Percentiles rank a stretch among this genome's conserved stretches.
phyloP scores from a whole-genome alignment of 306 rosid genomes.

The Cicer judaicum region DNA sequence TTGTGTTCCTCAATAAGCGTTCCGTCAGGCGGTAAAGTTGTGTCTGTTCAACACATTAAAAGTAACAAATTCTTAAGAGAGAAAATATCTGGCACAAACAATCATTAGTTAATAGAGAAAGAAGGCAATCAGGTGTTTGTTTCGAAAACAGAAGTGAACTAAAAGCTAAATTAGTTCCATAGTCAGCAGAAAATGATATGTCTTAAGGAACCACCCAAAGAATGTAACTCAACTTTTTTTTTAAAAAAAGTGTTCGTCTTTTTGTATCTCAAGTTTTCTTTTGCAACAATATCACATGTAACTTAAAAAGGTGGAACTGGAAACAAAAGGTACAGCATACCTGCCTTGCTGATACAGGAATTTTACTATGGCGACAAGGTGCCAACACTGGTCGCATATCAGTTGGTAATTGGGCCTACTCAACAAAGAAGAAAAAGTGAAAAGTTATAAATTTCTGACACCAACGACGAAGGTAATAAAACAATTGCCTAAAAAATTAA shows the following conservation, averaged over 20 bases:
- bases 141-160: slow-evolving; percentile 20
- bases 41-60: slow-evolving; percentile 56
- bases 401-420: slow-evolving; percentile 85
- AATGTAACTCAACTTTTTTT: slow-evolving; percentile 29
- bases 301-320: slow-evolving; percentile 32
- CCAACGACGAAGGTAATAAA: slow-evolving; percentile 38
- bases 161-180: slow-evolving; percentile 34
- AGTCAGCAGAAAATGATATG: slow-evolving; percentile 20
- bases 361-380: slow-evolving; percentile 73
- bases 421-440: slow-evolving; percentile 52
- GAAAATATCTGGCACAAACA: slow-evolving; percentile 28
- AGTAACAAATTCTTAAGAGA: slow-evolving; percentile 16
- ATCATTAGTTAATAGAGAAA: slow-evolving; percentile 24
- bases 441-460: slow-evolving; percentile 40
- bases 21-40: slow-evolving; percentile 90
- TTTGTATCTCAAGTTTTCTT: slow-evolving; percentile 30
- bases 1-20: slow-evolving; percentile 77
- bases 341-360: slow-evolving; percentile 90
- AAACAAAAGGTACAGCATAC: slow-evolving; percentile 54
- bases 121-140: slow-evolving; percentile 34
- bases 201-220: slow-evolving; percentile 12
- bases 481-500: slow-evolving; percentile 31
- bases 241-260: neutral
- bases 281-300: slow-evolving; percentile 1
- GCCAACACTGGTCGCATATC: slow-evolving; percentile 89